Evolutionary conservation across 768 basidiomycete species (phyloP), one percentile per base, ranked within the genome.

Genomic region (Inosperma sp.): DNA sequence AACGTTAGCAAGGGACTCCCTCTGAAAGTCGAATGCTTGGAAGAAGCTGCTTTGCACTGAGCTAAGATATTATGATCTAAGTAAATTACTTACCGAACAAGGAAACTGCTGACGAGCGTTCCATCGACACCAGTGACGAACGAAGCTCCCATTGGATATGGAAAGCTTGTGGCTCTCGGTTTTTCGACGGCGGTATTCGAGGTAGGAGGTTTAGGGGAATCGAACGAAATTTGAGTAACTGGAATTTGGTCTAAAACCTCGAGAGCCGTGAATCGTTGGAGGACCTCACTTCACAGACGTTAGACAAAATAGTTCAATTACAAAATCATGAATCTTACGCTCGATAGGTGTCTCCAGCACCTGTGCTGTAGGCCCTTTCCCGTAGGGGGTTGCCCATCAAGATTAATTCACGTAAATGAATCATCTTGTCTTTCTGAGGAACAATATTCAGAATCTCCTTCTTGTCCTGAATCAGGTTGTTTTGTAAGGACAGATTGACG

Each of bases 231-330:
- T 62, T 85, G 76, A 5, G 81, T 72, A 41, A 97, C 81, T 6
- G 88, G 76, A 63, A 87, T 84, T 55, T 83, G 80, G 64, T 98
- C 95, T 49, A 97, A 75, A 53, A 94, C 86, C 49, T 84, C 80
- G 33, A 98, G 67, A 25, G 88, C 80, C 1, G 88, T 77, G 62
- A 97, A 93, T 36, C 89, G 83, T 35, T 86, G 78, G 10, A 81
- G 76, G 51, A 95, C 77, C 55, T 93, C 88, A 56, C 93, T 93
- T 62, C 25, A 49, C 54, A 45, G 29, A 37, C 3, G 25, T 54
- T 17, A 51, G 39, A 54, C 7, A 36, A 44, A 21, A 46, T 25
- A 22, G 23, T 22, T 17, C 26, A n/a, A 21, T 31, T 8, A 17
- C 17, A 30, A 27, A 14, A 53, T 21, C 7, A 35, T 5, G 5